Percentiles rank a stretch among this genome's conserved stretches.
phyloP scores from a whole-genome alignment of 148 eudicot genomes.

The Spergularia bocconei region DNA sequence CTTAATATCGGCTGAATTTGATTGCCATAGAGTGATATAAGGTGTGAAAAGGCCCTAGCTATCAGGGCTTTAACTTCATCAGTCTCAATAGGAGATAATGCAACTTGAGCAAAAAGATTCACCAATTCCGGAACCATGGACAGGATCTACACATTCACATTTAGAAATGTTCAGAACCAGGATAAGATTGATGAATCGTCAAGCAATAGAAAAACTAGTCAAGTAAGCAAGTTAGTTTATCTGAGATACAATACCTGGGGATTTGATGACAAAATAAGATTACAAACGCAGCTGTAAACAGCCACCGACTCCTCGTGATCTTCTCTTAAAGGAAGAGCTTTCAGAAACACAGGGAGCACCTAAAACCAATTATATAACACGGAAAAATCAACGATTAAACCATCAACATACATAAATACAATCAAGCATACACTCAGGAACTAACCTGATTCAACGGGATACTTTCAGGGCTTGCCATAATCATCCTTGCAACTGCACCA shows the following conservation, averaged over 20 bases:
- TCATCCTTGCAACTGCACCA: conserved; percentile 98
- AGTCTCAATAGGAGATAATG: conserved; percentile 70
- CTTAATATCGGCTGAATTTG: conserved; percentile 88
- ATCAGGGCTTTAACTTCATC: conserved; percentile 72
- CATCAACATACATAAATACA: neutral
- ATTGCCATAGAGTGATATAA: conserved; percentile 81
- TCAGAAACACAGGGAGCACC: conserved; percentile 89
- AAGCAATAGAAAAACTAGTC: neutral
- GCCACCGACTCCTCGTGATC: conserved; percentile 84
- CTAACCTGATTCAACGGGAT: conserved; percentile 84
- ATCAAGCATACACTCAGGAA: conserved; percentile 1
- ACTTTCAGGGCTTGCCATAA: conserved; percentile 79
- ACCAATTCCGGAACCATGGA: conserved; percentile 80
- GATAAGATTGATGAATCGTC: neutral
- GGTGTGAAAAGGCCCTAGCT: conserved; percentile 86
- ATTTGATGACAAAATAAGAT: conserved; percentile 80
- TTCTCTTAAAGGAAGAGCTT: conserved; percentile 88
- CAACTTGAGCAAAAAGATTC: conserved; percentile 81
- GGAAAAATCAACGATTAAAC: neutral
- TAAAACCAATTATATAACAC: conserved; percentile 23
- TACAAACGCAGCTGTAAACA: conserved; percentile 86
- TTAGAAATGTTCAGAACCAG: neutral
- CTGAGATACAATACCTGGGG: conserved; percentile 52
- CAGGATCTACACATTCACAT: conserved; percentile 49
- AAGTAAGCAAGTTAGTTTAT: neutral